A percentile compares a stretch with the other conserved stretches of the same genome.
phyloP scores from a whole-genome alignment of 768 basidiomycete species.

The Xanthoconium purpureum region DNA sequence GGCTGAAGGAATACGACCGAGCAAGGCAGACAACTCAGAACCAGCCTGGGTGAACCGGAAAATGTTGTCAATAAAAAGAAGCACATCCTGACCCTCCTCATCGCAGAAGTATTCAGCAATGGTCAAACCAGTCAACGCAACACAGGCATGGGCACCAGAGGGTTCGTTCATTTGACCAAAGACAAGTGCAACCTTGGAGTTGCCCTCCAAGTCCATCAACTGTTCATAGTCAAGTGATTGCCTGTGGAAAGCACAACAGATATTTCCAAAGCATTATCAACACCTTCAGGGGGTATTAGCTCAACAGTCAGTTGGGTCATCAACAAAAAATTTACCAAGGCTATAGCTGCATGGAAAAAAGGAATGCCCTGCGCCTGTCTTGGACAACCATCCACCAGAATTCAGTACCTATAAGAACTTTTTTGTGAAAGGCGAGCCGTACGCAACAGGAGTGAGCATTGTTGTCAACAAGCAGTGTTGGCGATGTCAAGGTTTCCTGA shows the following conservation, averaged over 20 bases:
- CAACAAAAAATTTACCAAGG: slow-evolving; percentile 32
- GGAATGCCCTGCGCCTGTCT: slow-evolving; percentile 48
- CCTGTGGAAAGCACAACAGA: slow-evolving; percentile 44
- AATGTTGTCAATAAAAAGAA: slow-evolving; percentile 99
- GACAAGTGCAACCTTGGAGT: slow-evolving; percentile 99
- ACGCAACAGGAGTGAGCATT: background rate
- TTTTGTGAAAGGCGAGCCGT: slow-evolving; percentile 11
- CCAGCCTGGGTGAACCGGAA: slow-evolving; percentile 99
- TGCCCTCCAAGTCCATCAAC: slow-evolving; percentile 97
- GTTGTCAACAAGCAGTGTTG: background rate
- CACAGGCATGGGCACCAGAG: slow-evolving; percentile 99
- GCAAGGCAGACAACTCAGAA: slow-evolving; percentile 99
- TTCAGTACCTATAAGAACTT: slow-evolving; percentile 24
- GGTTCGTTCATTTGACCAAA: slow-evolving; percentile 99
- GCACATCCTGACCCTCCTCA: slow-evolving; percentile 99
- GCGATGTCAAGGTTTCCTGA: slow-evolving; percentile 67
- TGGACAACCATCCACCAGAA: slow-evolving; percentile 48
- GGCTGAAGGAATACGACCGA: slow-evolving; percentile 99
- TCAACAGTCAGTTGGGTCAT: background rate
- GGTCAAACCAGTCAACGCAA: slow-evolving; percentile 97
- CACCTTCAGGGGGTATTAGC: slow-evolving; percentile 28
- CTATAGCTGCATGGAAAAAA: slow-evolving; percentile 39
- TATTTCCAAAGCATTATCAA: slow-evolving; percentile 48
- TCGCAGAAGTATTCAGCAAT: slow-evolving; percentile 99
- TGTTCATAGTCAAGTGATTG: slow-evolving; percentile 39